Percentiles rank a stretch among this genome's conserved stretches.
These are phyloP conservation scores for Usnea hakonensis DNA, from an alignment of 495 filamentous ascomycete species.

Conservation along the genomic window DNA sequence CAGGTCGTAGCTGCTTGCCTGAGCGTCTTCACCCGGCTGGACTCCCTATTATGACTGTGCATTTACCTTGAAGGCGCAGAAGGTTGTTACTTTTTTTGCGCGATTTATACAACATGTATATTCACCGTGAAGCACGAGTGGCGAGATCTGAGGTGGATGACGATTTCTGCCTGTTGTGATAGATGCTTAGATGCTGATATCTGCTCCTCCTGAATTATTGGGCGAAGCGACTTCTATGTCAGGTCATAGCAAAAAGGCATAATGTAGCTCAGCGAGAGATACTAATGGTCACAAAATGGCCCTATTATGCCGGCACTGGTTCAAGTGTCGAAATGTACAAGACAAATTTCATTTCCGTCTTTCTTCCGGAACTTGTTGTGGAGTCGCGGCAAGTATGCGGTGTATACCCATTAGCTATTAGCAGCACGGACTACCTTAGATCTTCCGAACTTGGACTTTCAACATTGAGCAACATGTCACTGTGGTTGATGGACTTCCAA, in stretches of 20 bases:
- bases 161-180: not conserved
- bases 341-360: too few relatives aligned
- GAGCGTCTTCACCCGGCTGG: conserved; percentile 92
- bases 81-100: not conserved
- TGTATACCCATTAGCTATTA: too few relatives aligned
- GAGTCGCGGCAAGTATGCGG: too few relatives aligned
- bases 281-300: not conserved
- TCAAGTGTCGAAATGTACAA: too few relatives aligned
- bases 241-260: not conserved
- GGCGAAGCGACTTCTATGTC: not conserved
- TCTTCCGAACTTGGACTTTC: too few relatives aligned
- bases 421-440: too few relatives aligned
- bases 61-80: not conserved
- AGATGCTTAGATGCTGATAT: not conserved
- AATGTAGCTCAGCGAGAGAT: not conserved
- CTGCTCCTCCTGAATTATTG: not conserved
- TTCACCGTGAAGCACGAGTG: not conserved
- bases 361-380: too few relatives aligned
- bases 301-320: not conserved
- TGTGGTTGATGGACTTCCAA: too few relatives aligned
- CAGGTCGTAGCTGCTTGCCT: conserved; percentile 88
- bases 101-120: not conserved
- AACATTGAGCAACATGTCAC: too few relatives aligned
- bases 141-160: not conserved
- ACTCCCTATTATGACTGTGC: conserved; percentile 69